A percentile compares a stretch with the other conserved stretches of the same genome.
Evolutionary conservation across 805 yeast species (phyloP).

Genomic region (Vanderwaltozyma tropicalis): DNA sequence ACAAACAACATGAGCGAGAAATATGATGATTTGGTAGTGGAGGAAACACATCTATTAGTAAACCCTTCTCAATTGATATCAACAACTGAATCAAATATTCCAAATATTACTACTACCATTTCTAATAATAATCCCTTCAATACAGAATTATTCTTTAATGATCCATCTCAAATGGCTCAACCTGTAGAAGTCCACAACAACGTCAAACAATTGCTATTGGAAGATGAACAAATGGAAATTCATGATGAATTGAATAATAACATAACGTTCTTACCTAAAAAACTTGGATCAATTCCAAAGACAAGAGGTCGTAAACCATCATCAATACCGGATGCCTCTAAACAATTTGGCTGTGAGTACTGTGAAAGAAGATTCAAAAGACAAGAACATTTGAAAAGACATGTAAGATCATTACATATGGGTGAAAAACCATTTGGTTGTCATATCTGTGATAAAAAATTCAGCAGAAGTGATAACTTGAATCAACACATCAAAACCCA

Average conservation of each 20-base stretch:
- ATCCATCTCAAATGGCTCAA: too few relatives aligned
- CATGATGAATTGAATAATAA: background rate
- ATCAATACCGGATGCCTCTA: conserved; percentile 43
- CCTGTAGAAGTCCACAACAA: too few relatives aligned
- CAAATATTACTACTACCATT: too few relatives aligned
- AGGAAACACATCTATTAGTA: too few relatives aligned
- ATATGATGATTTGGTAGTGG: too few relatives aligned
- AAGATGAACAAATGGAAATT: background rate
- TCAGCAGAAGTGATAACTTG: conserved; percentile 56
- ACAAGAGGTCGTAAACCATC: conserved; percentile 60
- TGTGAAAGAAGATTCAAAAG: conserved; percentile 61
- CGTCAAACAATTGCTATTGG: too few relatives aligned
- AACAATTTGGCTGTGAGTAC: conserved; percentile 52
- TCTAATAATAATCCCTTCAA: too few relatives aligned
- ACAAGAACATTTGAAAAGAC: conserved; percentile 70
- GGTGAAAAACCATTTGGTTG: conserved; percentile 63
- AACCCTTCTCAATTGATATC: conserved; percentile 1
- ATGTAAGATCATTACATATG: conserved; percentile 62
- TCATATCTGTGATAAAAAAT: conserved; percentile 49
- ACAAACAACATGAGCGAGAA: too few relatives aligned
- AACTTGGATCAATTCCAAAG: conserved; percentile 11
- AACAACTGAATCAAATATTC: background rate
- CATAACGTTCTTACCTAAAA: conserved; percentile 1
- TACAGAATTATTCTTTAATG: too few relatives aligned
- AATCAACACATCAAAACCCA: conserved; percentile 60